A percentile compares a stretch with the other conserved stretches of the same genome.
Evolutionary conservation across 805 yeast genomes (phyloP).

Genomic region (Cyberlindnera saturnus): DNA sequence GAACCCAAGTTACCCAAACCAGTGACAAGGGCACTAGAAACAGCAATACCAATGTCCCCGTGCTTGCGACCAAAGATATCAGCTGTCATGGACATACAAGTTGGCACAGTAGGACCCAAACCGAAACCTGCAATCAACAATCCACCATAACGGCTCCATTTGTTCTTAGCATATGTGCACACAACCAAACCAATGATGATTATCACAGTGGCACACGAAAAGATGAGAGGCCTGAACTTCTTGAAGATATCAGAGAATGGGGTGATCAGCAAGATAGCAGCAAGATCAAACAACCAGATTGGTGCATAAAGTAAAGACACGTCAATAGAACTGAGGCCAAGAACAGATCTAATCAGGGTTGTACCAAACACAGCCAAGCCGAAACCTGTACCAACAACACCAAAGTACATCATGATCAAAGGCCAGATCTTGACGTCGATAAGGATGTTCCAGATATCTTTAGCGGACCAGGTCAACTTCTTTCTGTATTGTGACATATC

Average conservation of each 20-base stretch:
- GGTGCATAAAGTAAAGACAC: constrained; percentile 81
- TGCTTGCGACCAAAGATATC: constrained; percentile 65
- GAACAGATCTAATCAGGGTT: constrained; percentile 56
- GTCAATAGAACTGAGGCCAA: constrained; percentile 57
- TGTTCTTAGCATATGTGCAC: constrained; percentile 64
- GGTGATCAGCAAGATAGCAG: constrained; percentile 66
- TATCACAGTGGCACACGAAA: constrained; percentile 54
- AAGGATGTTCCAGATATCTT: constrained; percentile 49
- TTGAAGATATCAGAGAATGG: constrained; percentile 74
- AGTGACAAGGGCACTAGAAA: constrained; percentile 73
- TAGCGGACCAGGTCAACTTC: constrained; percentile 48
- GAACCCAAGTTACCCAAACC: constrained; percentile 87
- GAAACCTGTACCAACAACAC: constrained; percentile 87
- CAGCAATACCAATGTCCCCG: constrained; percentile 84
- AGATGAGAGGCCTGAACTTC: constrained; percentile 53
- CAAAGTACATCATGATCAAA: constrained; percentile 79
- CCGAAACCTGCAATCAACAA: constrained; percentile 80
- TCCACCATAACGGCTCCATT: constrained; percentile 80
- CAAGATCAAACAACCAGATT: constrained; percentile 81
- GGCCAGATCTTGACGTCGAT: constrained; percentile 74
- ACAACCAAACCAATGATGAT: constrained; percentile 73
- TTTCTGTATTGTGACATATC: constrained; percentile 54
- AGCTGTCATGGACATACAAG: constrained; percentile 76
- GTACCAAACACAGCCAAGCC: constrained; percentile 85
- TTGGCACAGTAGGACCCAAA: constrained; percentile 87